Conservation (phyloP, 2,329 filamentous ascomycete species). For the Ascosphaera acerosa region DNA sequence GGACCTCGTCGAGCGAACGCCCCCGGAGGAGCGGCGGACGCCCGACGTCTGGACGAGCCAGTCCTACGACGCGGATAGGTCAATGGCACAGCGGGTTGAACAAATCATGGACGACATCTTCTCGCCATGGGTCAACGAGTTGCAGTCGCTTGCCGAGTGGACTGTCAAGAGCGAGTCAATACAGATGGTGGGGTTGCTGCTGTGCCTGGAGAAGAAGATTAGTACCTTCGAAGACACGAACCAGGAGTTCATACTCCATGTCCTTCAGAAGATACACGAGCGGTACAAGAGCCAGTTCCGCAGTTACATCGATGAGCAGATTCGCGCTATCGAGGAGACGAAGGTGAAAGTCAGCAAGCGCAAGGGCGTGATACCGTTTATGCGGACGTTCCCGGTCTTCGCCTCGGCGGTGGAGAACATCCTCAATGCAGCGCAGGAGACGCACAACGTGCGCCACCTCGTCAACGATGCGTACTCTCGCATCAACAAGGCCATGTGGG, state of each 20-base stretch:
- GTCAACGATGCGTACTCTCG: conserved; percentile 73
- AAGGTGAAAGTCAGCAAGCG: conserved; percentile 99
- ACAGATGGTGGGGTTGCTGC: conserved; percentile 76
- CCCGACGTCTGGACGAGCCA: conserved; percentile 49
- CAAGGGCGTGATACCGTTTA: conserved; percentile 86
- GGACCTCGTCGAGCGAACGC: conserved; percentile 42
- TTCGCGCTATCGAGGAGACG: conserved; percentile 86
- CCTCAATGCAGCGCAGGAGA: conserved; percentile 31
- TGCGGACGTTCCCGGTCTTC: conserved; percentile 78
- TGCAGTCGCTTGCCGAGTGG: conserved; percentile 66
- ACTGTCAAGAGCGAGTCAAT: conserved; percentile 54
- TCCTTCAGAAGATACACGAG: conserved; percentile 55
- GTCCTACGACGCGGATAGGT: conserved; percentile 69
- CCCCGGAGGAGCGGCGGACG: conserved; percentile 42
- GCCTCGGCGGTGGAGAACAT: conserved; percentile 64
- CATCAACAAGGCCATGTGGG: conserved; percentile 88
- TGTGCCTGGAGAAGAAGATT: conserved; percentile 54
- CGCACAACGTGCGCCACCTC: conserved; percentile 43
- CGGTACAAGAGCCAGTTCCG: conserved; percentile 51
- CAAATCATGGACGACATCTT: conserved; percentile 77
- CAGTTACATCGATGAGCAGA: conserved; percentile 82
- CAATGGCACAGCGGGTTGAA: conserved; percentile 61
- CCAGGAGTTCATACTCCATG: conserved; percentile 66
- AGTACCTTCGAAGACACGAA: conserved; percentile 65
- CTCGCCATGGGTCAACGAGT: conserved; percentile 50